Evolutionary conservation across 495 filamentous ascomycete genomes (phyloP), one percentile per base, ranked within the genome.

Genomic region (Arthonia radiata): DNA sequence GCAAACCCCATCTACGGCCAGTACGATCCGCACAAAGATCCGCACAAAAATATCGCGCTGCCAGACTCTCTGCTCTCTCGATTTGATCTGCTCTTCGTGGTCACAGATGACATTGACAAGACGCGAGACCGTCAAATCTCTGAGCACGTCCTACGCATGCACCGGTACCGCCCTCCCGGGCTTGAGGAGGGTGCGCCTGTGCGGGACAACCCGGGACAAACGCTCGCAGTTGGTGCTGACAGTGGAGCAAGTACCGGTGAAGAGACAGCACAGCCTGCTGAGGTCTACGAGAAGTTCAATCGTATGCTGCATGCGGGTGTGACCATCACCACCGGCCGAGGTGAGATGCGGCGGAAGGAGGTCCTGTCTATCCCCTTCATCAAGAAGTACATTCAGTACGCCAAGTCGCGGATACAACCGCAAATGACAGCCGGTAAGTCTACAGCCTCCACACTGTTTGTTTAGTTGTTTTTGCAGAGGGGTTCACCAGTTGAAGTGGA

Each of bases 341-440:
- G 72, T 12, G 42, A 62, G 5, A 64, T 61, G 40, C 75, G 78
- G 49, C 70, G 73, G 32, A 60, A 71, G 18, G 81, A 93, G 45
- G 78, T 99, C n/a, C 57, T 94, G 30, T 86, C 76, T 49, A 92
- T 99, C 31, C 81, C 83, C 1, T 99, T 99, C 54, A 81, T 99
- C 51, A 94, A 94, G 58, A 99, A 99, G 50, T 99, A 93, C 47
- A 81, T 99, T 32, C 86, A 99, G 44, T 99, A 99, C 47, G 82
- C 89, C 37, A 94, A 94, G 51, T 71, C 67, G 15, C 56, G 86
- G 44, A 62, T 92, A 39, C 83, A 81, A 64, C 86, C 86, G 3
- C 56, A 89, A 14, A 52, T 99, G 30, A 92, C 89, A 10, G 82
- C 83, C n/a, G n/a, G n/a, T n/a, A n/a, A n/a, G n/a, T n/a, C n/a